phyloP scores from a whole-genome alignment of 2,329 filamentous ascomycete genomes.

The Didymella sp. region DNA sequence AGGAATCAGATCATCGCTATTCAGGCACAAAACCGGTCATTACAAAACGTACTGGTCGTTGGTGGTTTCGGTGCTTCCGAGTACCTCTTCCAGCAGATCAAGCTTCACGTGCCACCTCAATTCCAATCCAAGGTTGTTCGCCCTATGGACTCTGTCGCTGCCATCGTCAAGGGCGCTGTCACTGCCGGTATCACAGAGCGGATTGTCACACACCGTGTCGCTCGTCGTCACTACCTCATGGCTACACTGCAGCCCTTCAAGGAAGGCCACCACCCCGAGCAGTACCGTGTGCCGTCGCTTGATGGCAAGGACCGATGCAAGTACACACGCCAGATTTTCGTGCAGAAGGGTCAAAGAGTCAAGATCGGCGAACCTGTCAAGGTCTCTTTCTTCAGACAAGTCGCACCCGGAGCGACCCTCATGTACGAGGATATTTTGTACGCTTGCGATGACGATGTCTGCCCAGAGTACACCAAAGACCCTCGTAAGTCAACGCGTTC shows the following conservation, averaged over 20 bases:
- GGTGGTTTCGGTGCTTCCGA: slow-evolving; percentile 98
- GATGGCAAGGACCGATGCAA: slow-evolving; percentile 99
- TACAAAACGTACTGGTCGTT: slow-evolving; percentile 97
- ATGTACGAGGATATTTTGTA: slow-evolving; percentile 99
- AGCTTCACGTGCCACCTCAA: slow-evolving; percentile 95
- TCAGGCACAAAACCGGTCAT: slow-evolving; percentile 89
- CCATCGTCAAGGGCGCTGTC: slow-evolving; percentile 97
- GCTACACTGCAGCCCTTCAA: slow-evolving; percentile 98
- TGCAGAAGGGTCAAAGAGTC: slow-evolving; percentile 97
- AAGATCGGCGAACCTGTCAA: slow-evolving; percentile 99
- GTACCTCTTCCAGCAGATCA: slow-evolving; percentile 99
- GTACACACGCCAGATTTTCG: slow-evolving; percentile 97
- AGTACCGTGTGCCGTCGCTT: slow-evolving; percentile 94
- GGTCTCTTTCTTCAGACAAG: slow-evolving; percentile 97
- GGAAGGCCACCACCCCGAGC: slow-evolving; percentile 96
- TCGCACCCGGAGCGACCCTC: slow-evolving; percentile 92
- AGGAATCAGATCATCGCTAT: slow-evolving; percentile 99
- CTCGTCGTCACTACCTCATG: slow-evolving; percentile 98
- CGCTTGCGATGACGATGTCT: slow-evolving; percentile 96
- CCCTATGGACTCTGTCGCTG: slow-evolving; percentile 98
- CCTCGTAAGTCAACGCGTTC: slow-evolving; percentile 74
- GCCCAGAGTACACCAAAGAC: slow-evolving; percentile 98
- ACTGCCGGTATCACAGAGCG: slow-evolving; percentile 97
- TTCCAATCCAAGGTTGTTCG: slow-evolving; percentile 98
- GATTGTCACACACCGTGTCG: slow-evolving; percentile 95